Evolutionary conservation across 257 asterid species (phyloP), one percentile per base, ranked within the genome.

Genomic region (Gynochthodes officinalis): DNA sequence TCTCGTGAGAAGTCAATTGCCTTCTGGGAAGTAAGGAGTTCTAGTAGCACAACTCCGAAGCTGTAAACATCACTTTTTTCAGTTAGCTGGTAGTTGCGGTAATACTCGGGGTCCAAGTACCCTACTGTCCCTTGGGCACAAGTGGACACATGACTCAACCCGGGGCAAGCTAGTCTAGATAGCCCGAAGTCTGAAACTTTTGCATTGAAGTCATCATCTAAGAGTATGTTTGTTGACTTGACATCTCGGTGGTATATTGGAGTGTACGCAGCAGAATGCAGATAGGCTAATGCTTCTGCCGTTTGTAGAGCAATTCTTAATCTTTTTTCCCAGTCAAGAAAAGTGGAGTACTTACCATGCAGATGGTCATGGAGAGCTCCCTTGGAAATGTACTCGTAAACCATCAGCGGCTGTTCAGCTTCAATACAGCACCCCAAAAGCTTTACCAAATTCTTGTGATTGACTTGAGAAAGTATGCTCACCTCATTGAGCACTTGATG

Each of bases 21-120:
- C 69, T 76, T 84, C 66, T 64, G 76, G 42, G 85, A 81, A 52
- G 88, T 84, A 49, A 84, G 75, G 55, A 84, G 74, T 72, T 84
- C 88, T 21, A 84, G 79, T 0, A 84, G 50, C 63, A 84, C 85
- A 50, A 84, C 84, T 61, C 85, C 88, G 2, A 77, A 84, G 62
- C 85, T 84, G 42, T 84, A 84, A 54, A 84, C 85, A 78, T 84
- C 88, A 27, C 86, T 81, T 63, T 84, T 84, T 32, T 84, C 85
- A 25, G 76, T 84, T 14, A 84, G 55, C 65, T 81, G 82, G 33
- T 81, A 81, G 57, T 72, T 84, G 4, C 84, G 82, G 44, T 76
- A 81, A 27, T 81, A 84, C 71, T 84, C 84, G 1, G 88, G 88
- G 48, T 84, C 85, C 39, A 84, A 62, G 79, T 84, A 84, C 32